Base-by-base conservation (phyloP, 1,139 yeast genomes). In the Kodamaea plutei region DNA sequence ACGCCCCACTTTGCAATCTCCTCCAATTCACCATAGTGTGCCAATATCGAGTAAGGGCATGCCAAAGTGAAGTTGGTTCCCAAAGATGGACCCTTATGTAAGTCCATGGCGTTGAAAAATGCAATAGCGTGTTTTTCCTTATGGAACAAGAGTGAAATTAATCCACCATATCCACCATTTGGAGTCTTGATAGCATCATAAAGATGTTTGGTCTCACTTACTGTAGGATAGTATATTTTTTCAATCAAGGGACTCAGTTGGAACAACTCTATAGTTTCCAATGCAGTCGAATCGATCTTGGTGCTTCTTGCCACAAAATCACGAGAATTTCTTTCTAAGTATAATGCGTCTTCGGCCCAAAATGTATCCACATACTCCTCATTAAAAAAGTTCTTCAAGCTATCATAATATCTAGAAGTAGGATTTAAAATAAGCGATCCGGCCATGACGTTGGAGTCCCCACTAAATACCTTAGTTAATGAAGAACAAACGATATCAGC, bases 281-380 rank as follows among this genome's bases (percentile, higher is more conserved):
- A 71, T 2, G 96, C 71, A 33, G 83, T 91, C 14, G 58, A 54
- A 55, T 91, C 87, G 45, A 79, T 83, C 41, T 70, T 74, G 28
- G 62, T 54, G 11, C 88, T 81, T 47, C 97, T 70, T 21, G 64
- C 64, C 16, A 74, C 77, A 52, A 85, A 89, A 56, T 89, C 97
- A 41, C 97, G 75, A 4, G 96, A 85, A 60, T 91, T 91, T 52
- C 96, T 73, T 55, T 91, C 98, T 52, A 91, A 62, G 50, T 84
- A 84, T 36, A 91, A 77, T 1, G 95, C 95, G 58, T 91, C 98
- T 58, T 89, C 96, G 15, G 80, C 85, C 96, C 97, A 91, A 43
- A 85, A 72, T 6, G 69, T 58, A 49, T 89, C 96, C 43, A 74
- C 83, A 50, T 82, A 93, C 25, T 67, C 62, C 5, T 63, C 61